These are phyloP conservation scores for Cetradonia linearis DNA, from an alignment of 495 filamentous ascomycete species.

Conservation along the genomic window DNA sequence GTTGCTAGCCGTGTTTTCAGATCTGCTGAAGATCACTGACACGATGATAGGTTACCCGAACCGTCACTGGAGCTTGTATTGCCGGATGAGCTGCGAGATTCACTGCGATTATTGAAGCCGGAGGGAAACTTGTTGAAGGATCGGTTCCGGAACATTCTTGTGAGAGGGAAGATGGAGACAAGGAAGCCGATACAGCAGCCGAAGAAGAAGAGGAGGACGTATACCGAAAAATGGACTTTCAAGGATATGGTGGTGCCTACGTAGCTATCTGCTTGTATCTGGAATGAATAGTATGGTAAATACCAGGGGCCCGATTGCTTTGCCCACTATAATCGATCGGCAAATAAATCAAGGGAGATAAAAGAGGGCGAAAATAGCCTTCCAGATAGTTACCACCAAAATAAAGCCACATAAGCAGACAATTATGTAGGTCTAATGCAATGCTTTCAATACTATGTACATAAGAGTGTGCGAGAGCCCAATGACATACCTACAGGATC, in stretches of 20 bases:
- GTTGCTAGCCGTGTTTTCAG: conserved; percentile 24
- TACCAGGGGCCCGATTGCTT: too few relatives aligned
- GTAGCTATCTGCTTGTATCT: background rate
- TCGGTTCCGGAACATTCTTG: conserved; percentile 75
- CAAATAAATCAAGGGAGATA: too few relatives aligned
- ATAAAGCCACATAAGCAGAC: too few relatives aligned
- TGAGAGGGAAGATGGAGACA: conserved; percentile 80
- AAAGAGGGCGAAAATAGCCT: too few relatives aligned
- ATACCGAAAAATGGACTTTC: conserved; percentile 92
- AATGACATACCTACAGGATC: background rate
- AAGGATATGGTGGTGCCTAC: conserved; percentile 72
- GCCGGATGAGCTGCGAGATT: conserved; percentile 89
- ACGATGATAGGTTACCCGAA: conserved; percentile 50
- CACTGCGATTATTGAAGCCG: conserved; percentile 75
- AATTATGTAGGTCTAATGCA: too few relatives aligned
- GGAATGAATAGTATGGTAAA: too few relatives aligned
- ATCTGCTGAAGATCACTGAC: conserved; percentile 24
- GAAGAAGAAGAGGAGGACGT: conserved; percentile 65
- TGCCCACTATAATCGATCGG: too few relatives aligned
- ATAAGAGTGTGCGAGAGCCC: background rate
- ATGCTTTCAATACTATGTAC: background rate
- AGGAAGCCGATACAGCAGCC: conserved; percentile 64
- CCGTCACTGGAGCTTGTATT: conserved; percentile 78
- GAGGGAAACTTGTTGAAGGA: conserved; percentile 91
- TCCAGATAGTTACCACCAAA: too few relatives aligned